phyloP scores from a whole-genome alignment of 805 yeast species.

The Cyberlindnera saturnus region DNA sequence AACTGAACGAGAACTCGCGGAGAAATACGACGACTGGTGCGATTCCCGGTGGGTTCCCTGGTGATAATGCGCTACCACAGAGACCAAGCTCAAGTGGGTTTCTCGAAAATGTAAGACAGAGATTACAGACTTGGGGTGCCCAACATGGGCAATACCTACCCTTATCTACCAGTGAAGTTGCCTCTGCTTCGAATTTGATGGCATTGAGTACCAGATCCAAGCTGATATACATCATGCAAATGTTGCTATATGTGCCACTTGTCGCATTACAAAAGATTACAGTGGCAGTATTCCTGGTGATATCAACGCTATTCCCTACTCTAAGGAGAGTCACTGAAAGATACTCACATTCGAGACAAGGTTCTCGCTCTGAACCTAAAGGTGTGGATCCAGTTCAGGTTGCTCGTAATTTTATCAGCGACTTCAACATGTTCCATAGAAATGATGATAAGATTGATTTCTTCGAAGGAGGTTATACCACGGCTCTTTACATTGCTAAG shows the following conservation, averaged over 20 bases:
- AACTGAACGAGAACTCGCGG: constrained; percentile 4
- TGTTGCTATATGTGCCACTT: constrained; percentile 29
- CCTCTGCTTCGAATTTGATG: constrained; percentile 5
- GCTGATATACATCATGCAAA: constrained; percentile 22
- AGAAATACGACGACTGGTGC: background rate
- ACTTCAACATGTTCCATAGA: constrained; percentile 41
- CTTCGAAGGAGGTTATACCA: constrained; percentile 72
- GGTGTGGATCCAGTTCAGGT: constrained; percentile 46
- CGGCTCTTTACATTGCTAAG: constrained; percentile 67
- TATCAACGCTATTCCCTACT: constrained; percentile 30
- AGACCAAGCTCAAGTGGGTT: constrained; percentile 8
- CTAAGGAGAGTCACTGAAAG: constrained; percentile 30
- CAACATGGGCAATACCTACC: constrained; percentile 22
- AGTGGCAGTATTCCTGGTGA: constrained; percentile 19
- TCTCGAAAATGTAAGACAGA: constrained; percentile 13
- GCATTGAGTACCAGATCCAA: constrained; percentile 22
- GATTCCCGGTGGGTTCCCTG: constrained; percentile 19
- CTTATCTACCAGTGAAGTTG: constrained; percentile 19
- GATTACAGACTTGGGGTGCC: constrained; percentile 17
- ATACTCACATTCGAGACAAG: constrained; percentile 32
- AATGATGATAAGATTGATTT: constrained; percentile 28
- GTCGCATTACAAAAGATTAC: constrained; percentile 25
- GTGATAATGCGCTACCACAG: constrained; percentile 12
- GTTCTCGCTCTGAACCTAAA: constrained; percentile 29
- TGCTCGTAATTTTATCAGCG: constrained; percentile 44